Conservation (phyloP, 768 basidiomycete genomes). For the Candolleomyces aberdarensis region DNA sequence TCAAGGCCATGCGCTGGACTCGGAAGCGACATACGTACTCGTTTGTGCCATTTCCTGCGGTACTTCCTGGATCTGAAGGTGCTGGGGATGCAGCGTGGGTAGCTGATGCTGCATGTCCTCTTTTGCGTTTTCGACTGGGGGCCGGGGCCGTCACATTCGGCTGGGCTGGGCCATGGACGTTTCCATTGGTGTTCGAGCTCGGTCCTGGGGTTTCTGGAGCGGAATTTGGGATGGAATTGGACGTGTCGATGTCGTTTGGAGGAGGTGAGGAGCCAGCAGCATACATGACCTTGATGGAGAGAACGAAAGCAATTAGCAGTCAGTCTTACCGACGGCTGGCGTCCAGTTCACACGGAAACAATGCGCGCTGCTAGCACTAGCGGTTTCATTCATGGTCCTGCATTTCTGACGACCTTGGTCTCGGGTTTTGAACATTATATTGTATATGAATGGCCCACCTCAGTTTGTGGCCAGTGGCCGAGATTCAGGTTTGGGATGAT, state of each 20-base stretch:
- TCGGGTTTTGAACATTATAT: no score
- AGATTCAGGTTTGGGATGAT: no score
- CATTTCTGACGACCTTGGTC: no score
- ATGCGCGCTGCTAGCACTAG: not conserved
- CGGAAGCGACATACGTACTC: constrained; percentile 16
- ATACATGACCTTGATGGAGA: constrained; percentile 19
- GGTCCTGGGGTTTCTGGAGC: constrained; percentile 5
- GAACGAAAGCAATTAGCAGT: not conserved
- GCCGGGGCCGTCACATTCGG: constrained; percentile 10
- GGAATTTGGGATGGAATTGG: constrained; percentile 10
- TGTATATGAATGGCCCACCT: no score
- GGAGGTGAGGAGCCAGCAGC: constrained; percentile 33
- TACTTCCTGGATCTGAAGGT: constrained; percentile 49
- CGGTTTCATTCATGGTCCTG: no score
- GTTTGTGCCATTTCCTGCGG: constrained; percentile 21
- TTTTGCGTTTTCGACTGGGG: constrained; percentile 55
- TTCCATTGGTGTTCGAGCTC: not conserved
- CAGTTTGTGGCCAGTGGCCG: no score
- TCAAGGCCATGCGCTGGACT: constrained; percentile 7
- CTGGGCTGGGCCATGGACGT: not conserved
- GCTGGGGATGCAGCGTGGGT: constrained; percentile 49
- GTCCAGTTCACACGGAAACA: not conserved
- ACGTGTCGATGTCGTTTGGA: constrained; percentile 17
- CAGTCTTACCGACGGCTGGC: not conserved
- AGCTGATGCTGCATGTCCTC: constrained; percentile 32